Base-by-base conservation (phyloP, 2,329 filamentous ascomycete species). In the Diaporthe citrichinensis region DNA sequence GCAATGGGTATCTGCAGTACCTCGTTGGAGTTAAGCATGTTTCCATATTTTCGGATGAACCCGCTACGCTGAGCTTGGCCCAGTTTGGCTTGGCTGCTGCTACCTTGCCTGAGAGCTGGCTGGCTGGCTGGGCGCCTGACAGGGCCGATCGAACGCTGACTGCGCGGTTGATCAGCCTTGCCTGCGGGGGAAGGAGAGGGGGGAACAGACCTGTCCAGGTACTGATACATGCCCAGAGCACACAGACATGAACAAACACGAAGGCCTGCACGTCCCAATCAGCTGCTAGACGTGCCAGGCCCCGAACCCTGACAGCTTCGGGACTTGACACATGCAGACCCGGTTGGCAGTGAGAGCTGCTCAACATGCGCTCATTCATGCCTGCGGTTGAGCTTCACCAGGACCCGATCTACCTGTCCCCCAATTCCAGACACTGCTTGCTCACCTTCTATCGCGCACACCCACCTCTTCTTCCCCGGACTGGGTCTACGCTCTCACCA, bases 31-130 rank as follows among this genome's bases (percentile, higher is more conserved):
- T 25, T n/a, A 67, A 49, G 44, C 62, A 53, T 51, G 62, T 67
- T 67, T 67, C 62, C 46, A 53, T 68, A 20, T 55, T 41, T 68
- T 69, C 65, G 65, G 65, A 69, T 55, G 65, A 69, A 69, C 65
- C 65, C 65, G 49, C 46, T 23, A 20, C 17, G 34, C 4, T 69
- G 65, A 55, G 65, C 65, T 69, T 69, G 65, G 49, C 49, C 65
- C 23, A 55, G 49, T 69, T 53, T 9, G 65, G 65, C 65, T 68
- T 51, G 65, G 46, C 65, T 41, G 28, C 46, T 53, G 62, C 36
- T 44, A 67, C 61, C 34, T 41, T 67, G 7, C 10, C 25, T 34
- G 41, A 34, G 61, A 31, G 61, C 39, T 44, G 61, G 41, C 59
- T 62, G 59, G 59, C 59, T 15, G 61, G 25, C 25, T 31, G 41